Conservation (phyloP, 495 filamentous ascomycete genomes). For the Aspergillus steynii region DNA sequence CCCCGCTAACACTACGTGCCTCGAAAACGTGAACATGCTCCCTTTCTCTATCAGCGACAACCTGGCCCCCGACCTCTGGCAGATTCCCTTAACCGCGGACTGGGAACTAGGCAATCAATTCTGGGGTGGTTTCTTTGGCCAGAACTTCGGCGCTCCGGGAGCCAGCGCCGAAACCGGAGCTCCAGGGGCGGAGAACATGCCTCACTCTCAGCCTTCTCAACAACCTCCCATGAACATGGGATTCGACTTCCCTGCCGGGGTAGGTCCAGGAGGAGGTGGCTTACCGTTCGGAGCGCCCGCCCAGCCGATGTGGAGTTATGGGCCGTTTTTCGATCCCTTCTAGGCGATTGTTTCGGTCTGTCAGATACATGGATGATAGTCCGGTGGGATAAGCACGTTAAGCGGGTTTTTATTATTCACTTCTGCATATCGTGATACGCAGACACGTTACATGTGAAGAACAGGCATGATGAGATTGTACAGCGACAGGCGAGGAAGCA, state of each 20-base stretch:
- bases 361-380: too few species aligned
- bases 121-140: constrained; percentile 33
- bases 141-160: constrained; percentile 12
- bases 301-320: constrained; percentile 5
- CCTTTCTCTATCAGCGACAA: constrained; percentile 25
- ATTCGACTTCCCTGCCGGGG: background rate
- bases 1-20: constrained; percentile 13
- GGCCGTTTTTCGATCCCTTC: constrained; percentile 13
- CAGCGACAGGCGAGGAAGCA: too few species aligned
- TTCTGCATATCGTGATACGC: too few species aligned
- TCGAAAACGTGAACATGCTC: constrained; percentile 20
- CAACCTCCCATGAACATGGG: constrained; percentile 4
- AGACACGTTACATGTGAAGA: too few species aligned
- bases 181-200: background rate
- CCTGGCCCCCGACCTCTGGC: constrained; percentile 37
- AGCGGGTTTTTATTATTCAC: too few species aligned
- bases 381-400: too few species aligned
- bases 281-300: background rate
- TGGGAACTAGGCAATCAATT: constrained; percentile 38
- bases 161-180: background rate
- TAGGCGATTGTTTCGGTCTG: background rate
- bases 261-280: background rate
- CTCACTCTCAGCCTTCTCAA: background rate
- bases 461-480: too few species aligned
- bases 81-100: constrained; percentile 38